Percentiles rank a stretch among this genome's conserved stretches.
These are phyloP conservation scores for Mycena belliarum DNA, from an alignment of 768 basidiomycete genomes.

Conservation along the genomic window DNA sequence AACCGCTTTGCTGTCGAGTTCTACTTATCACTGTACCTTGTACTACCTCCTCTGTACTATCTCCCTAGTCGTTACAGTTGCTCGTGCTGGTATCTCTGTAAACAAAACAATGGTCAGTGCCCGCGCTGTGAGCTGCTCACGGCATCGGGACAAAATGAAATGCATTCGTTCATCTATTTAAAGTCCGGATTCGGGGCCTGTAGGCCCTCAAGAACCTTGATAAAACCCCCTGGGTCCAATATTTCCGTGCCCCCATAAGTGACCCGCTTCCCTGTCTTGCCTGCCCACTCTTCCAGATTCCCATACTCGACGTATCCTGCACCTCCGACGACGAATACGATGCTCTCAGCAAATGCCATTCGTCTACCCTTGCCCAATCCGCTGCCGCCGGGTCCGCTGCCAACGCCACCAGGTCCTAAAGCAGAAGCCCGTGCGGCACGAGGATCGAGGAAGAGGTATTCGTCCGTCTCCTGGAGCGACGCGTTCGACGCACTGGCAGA, in stretches of 20 bases:
- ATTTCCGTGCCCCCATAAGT: conserved; percentile 98
- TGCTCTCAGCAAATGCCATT: conserved; percentile 85
- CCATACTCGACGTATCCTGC: conserved; percentile 98
- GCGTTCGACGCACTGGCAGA: conserved; percentile 91
- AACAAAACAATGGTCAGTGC: no score
- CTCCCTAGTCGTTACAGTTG: background rate
- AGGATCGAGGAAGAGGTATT: conserved; percentile 93
- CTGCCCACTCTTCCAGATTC: conserved; percentile 93
- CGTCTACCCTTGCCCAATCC: conserved; percentile 46
- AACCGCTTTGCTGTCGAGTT: conserved; percentile 10
- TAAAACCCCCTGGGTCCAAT: conserved; percentile 83
- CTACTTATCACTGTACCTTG: conserved; percentile 9
- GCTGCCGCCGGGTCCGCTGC: conserved; percentile 45
- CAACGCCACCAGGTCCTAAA: conserved; percentile 54
- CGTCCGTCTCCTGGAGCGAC: conserved; percentile 94
- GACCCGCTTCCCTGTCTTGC: conserved; percentile 76
- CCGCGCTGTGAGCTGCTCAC: no score
- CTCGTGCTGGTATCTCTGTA: background rate
- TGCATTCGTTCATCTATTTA: background rate
- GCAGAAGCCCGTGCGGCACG: conserved; percentile 65
- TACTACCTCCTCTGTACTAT: background rate
- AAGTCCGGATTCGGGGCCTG: background rate
- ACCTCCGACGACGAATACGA: conserved; percentile 94
- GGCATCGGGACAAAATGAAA: background rate
- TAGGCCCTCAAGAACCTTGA: conserved; percentile 60